These are phyloP conservation scores for Clohesyomyces aquaticus DNA, from an alignment of 495 filamentous ascomycete species.

Conservation along the genomic window DNA sequence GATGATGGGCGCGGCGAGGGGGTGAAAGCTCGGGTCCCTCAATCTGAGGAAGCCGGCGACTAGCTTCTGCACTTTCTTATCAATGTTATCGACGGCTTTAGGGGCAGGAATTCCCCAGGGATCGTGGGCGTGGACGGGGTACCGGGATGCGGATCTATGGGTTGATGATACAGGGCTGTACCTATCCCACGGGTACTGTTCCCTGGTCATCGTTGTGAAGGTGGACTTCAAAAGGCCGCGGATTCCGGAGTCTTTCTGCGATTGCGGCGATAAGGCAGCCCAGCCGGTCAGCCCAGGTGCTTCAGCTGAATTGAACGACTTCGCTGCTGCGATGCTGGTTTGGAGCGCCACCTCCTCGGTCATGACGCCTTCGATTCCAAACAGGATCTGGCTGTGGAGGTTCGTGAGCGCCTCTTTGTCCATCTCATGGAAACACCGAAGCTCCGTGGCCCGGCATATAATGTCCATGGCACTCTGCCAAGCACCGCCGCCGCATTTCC, in stretches of 20 bases:
- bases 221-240: background rate
- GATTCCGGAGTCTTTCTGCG: background rate
- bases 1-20: background rate
- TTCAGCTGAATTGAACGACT: too few species aligned
- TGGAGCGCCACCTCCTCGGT: conserved; percentile 5
- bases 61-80: background rate
- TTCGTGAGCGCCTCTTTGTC: conserved; percentile 18
- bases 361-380: conserved; percentile 8
- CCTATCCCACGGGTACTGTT: conserved; percentile 1
- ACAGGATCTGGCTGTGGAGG: conserved; percentile 5
- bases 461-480: conserved; percentile 37
- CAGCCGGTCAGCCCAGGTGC: background rate
- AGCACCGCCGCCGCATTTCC: conserved; percentile 44
- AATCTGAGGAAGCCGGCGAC: background rate
- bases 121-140: background rate
- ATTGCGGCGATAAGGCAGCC: background rate
- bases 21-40: background rate
- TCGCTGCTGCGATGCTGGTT: too few species aligned
- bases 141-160: too few species aligned
- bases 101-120: background rate
- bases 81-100: background rate
- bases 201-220: background rate
- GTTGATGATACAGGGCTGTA: too few species aligned
- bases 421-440: background rate
- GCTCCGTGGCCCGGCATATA: conserved; percentile 11